Base-by-base conservation (phyloP, 225 moss, liverwort and hornwort species). In the Physcomitrellopsis africana region DNA sequence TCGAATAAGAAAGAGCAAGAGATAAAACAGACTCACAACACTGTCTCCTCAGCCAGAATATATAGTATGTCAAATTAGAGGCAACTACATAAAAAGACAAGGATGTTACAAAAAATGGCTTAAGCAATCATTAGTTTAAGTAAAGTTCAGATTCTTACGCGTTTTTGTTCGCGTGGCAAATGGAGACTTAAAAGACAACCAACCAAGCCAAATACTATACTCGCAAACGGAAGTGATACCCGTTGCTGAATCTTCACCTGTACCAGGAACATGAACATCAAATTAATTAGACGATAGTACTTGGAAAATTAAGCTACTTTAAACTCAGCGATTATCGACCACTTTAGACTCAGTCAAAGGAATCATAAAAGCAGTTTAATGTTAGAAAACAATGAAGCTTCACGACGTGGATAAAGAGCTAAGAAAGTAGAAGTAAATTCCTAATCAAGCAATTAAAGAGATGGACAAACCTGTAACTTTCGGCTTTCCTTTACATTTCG, bases 221-320 rank as follows among this genome's bases (percentile, higher is more conserved):
- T 72, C n/a, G 82, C 82, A 57, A 86, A 86, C 16, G 85, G 85
- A 23, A 86, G 82, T 52, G 86, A 82, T 10, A 86, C 65, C 12
- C 80, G 82, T 52, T 86, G 86, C 68, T 86, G 80, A 60, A 82
- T 72, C 66, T 86, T 86, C 37, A 86, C 73, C 86, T 84, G 77
- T 49, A 65, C 23, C 47, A 66, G 18, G 3, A 46, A 29, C 47
- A 47, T 7, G 6, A 52, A 18, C 44, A 52, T 63, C 32, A 70
- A 56, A 48, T 17, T 37, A 17, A 37, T 20, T 11, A 54, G 45
- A 55, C 46, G 56, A 10, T 22, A 46, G 27, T 11, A 55, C n/a
- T 64, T 27, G 22, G 32, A 46, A 27, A 18, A 29, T 54, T 18
- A 20, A 57, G 57, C 20, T 37, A 64, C 29, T 47, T 12, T 19